These are phyloP conservation scores for Leptographium procerum DNA, from an alignment of 2,329 filamentous ascomycete genomes.

Conservation along the genomic window DNA sequence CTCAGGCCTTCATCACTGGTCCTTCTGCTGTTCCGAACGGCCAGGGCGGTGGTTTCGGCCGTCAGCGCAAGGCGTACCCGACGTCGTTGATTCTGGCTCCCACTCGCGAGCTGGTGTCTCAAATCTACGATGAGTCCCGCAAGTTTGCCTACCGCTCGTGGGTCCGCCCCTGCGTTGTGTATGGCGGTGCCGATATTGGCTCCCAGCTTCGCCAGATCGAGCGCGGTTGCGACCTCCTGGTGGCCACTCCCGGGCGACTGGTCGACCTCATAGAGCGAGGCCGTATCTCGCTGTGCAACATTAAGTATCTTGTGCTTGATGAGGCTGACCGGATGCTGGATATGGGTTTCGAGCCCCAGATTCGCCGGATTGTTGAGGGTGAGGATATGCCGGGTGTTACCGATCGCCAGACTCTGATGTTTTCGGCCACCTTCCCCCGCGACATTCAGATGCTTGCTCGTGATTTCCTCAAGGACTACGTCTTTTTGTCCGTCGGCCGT, in stretches of 20 bases:
- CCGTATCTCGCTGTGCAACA: constrained; percentile 93
- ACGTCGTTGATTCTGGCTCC: constrained; percentile 93
- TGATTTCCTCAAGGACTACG: constrained; percentile 98
- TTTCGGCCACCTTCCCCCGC: constrained; percentile 96
- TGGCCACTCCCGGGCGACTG: constrained; percentile 92
- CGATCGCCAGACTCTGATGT: constrained; percentile 96
- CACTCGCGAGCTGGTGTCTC: constrained; percentile 95
- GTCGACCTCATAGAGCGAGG: constrained; percentile 98
- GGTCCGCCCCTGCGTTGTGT: constrained; percentile 97
- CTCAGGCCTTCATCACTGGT: constrained; percentile 88
- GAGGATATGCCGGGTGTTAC: constrained; percentile 89
- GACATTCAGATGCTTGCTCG: constrained; percentile 98
- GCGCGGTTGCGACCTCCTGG: constrained; percentile 89
- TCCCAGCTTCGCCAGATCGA: constrained; percentile 97
- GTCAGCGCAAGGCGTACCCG: constrained; percentile 95
- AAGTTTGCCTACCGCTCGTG: constrained; percentile 99
- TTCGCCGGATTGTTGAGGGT: constrained; percentile 93
- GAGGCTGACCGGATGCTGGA: constrained; percentile 99
- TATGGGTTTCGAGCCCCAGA: constrained; percentile 99
- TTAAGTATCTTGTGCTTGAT: constrained; percentile 97
- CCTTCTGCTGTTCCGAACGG: constrained; percentile 58
- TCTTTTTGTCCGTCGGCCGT: constrained; percentile 97
- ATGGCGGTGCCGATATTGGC: constrained; percentile 97
- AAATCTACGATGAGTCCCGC: constrained; percentile 94
- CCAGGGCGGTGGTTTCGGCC: constrained; percentile 62